Conservation (phyloP, 176 grass and related monocot genomes). For the Avena insularis region DNA sequence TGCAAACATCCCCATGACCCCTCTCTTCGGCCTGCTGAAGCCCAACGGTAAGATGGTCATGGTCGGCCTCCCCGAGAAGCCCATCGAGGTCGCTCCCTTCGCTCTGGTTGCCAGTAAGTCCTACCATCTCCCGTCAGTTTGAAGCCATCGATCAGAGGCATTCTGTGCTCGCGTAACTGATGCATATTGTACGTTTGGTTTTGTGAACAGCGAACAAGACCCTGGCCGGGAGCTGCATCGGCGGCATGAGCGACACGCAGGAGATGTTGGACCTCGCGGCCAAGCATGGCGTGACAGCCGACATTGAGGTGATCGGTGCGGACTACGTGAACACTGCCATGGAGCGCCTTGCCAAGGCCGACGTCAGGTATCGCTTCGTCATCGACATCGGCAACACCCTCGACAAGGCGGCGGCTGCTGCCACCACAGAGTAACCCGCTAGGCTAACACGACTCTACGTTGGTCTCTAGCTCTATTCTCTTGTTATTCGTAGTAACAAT, state of each 20-base stretch:
- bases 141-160: not conserved
- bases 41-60: slow-evolving; percentile 70
- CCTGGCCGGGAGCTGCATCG: slow-evolving; percentile 63
- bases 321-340: slow-evolving; percentile 72
- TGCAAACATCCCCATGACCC: slow-evolving; percentile 43
- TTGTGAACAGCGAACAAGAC: slow-evolving; percentile 46
- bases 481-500: not conserved
- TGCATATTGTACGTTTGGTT: not conserved
- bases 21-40: slow-evolving; percentile 54
- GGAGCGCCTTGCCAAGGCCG: slow-evolving; percentile 63
- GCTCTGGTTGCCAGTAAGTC: slow-evolving; percentile 42
- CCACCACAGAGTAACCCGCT: not conserved
- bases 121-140: not conserved
- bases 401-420: not conserved
- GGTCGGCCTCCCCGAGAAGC: slow-evolving; percentile 56
- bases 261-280: slow-evolving; percentile 73
- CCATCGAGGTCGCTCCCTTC: slow-evolving; percentile 53
- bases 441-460: not conserved
- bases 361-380: slow-evolving; percentile 80
- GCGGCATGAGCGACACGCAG: slow-evolving; percentile 72
- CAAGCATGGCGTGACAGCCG: slow-evolving; percentile 57
- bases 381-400: slow-evolving; percentile 86
- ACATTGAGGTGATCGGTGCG: slow-evolving; percentile 56
- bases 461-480: not conserved
- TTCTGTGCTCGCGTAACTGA: not conserved